Percentiles rank a stretch among this genome's conserved stretches.
Evolutionary conservation across 2,329 filamentous ascomycete species (phyloP).

Genomic region (Diplodia mutila): DNA sequence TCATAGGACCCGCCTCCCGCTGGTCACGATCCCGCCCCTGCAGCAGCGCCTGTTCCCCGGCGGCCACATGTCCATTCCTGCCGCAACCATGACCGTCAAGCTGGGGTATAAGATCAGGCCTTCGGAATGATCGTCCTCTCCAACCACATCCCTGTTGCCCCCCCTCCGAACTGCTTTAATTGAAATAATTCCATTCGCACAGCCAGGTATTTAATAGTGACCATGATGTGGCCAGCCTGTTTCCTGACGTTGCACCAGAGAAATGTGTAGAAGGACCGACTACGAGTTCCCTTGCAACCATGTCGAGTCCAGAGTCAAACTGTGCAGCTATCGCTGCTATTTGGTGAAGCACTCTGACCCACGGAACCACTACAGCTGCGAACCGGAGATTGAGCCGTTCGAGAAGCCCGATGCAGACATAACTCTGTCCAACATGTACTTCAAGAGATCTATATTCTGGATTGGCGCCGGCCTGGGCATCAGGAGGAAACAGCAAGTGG

Average conservation of each 20-base stretch:
- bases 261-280: constrained; percentile 25
- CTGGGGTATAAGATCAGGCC: neutral
- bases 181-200: neutral
- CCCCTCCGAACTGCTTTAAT: neutral
- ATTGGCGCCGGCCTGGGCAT: constrained; percentile 4
- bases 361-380: neutral
- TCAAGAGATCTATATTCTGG: constrained; percentile 2
- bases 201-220: neutral
- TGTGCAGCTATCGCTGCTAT: constrained; percentile 24
- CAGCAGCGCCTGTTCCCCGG: neutral
- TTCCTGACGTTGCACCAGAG: neutral
- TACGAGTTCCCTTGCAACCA: constrained; percentile 23
- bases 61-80: neutral
- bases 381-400: constrained; percentile 4
- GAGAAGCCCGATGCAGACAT: constrained; percentile 1
- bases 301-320: constrained; percentile 18
- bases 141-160: neutral
- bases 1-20: constrained; percentile 6
- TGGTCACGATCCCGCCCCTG: constrained; percentile 4
- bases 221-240: too few species aligned
- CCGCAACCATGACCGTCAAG: neutral
- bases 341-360: constrained; percentile 5
- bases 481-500: constrained; percentile 10
- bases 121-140: neutral
- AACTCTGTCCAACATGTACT: neutral